Evolutionary conservation across 2,329 filamentous ascomycete genomes (phyloP).

Genomic region (Akanthomyces uredinophilus): DNA sequence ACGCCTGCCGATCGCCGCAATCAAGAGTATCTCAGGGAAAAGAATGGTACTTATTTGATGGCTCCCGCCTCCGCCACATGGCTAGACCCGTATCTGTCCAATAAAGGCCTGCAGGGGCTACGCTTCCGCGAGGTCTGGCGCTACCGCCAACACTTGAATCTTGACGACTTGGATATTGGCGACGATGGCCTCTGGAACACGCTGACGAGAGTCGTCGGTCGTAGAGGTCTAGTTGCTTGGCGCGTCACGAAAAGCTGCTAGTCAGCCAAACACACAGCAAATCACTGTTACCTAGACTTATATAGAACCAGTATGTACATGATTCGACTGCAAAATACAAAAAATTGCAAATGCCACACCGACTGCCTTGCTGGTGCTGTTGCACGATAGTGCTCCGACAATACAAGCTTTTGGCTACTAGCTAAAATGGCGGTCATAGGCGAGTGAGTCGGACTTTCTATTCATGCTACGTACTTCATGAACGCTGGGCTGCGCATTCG

Average conservation of each 20-base stretch:
- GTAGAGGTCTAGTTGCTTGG: conserved; percentile 58
- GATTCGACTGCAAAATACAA: not conserved
- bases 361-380: not conserved
- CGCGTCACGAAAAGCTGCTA: conserved; percentile 58
- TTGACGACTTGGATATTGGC: conserved; percentile 76
- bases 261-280: not conserved
- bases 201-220: conserved; percentile 59
- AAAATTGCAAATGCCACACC: not conserved
- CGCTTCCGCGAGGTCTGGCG: conserved; percentile 67
- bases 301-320: conserved; percentile 13
- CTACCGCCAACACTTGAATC: conserved; percentile 62
- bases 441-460: not conserved
- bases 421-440: not conserved
- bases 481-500: too few species aligned
- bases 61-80: conserved; percentile 68
- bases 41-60: conserved; percentile 63
- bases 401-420: not conserved
- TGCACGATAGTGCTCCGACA: not conserved
- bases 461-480: not conserved
- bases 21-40: conserved; percentile 53
- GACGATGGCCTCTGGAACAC: conserved; percentile 73
- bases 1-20: conserved; percentile 50
- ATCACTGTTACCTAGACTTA: conserved; percentile 1
- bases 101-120: conserved; percentile 55
- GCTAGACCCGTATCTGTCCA: conserved; percentile 57